Evolutionary conservation across 2,329 filamentous ascomycete species (phyloP), one percentile per base, ranked within the genome.

Genomic region (Penicillium sp.): DNA sequence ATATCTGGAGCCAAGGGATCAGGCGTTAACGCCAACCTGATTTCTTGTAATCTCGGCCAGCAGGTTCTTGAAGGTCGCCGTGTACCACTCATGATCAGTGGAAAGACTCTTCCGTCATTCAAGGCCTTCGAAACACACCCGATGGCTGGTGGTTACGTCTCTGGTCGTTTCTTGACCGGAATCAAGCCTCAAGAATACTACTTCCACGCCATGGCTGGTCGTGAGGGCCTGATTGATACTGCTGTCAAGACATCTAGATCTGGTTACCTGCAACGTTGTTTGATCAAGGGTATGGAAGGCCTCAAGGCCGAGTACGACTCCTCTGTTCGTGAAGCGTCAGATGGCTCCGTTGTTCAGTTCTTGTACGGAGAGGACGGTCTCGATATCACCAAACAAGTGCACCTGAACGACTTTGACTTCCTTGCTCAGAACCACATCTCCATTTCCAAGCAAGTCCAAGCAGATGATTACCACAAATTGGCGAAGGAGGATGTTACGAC

Each of bases 251-350:
- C 93, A 1, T 95, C 91, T 9, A 85, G 93, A 64, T 97, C 93
- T 26, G 94, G 93, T 53, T 98, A 98, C 66, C 76, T 98, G 45
- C 93, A 98, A 68, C 80, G 94, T 65, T 98, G 93, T 77, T 78
- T 98, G 55, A 94, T 98, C 74, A 98, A 98, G 74, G 93, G 93
- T 54, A 94, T 98, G 86, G 93, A 98, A 70, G 93, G 93, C 4
- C 77, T 97, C 38, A 85, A 83, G 61, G 89, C 95, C 2, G 83
- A 90, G 53, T 97, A 98, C 66, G 93, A 98, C 64, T 90, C 85
- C 8, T 94, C 90, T 1, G 93, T 98, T 15, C 83, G 93, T 55
- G 91, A 98, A 51, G 65, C 69, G 62, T 84, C 91, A 0, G 94
- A 98, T 66, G 94, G 94, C 22, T 88, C 86, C 2, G 79, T 98